Evolutionary conservation across 305 asterid species (phyloP).

Genomic region (Stenogyne calaminthoides): DNA sequence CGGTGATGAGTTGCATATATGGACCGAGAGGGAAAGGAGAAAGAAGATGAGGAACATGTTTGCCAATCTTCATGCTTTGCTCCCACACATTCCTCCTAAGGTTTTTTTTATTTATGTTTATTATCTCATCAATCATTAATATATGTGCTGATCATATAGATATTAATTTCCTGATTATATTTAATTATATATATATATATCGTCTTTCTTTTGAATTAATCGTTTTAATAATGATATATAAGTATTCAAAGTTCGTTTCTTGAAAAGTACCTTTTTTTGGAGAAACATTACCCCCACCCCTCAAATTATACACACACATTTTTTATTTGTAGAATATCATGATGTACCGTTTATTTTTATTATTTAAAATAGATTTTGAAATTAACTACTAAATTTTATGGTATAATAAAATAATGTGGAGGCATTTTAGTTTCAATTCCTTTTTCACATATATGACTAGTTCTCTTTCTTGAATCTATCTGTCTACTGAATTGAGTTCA

Average conservation of each 20-base stretch:
- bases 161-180: too few relatives aligned
- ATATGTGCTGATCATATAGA: too few relatives aligned
- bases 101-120: constrained; percentile 28
- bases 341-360: background rate
- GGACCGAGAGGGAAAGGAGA: constrained; percentile 73
- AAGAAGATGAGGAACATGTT: constrained; percentile 68
- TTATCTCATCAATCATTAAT: too few relatives aligned
- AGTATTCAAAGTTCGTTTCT: constrained; percentile 29
- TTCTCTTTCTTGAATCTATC: too few relatives aligned
- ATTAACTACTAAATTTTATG: background rate
- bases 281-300: background rate
- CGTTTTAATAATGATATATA: background rate
- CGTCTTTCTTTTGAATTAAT: background rate
- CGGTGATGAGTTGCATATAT: constrained; percentile 53
- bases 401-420: background rate
- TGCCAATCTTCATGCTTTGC: constrained; percentile 58
- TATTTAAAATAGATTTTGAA: background rate
- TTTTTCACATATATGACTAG: background rate
- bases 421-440: background rate
- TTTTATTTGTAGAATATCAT: background rate
- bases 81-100: constrained; percentile 65
- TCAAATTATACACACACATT: background rate
- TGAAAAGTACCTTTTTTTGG: constrained; percentile 23
- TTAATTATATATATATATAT: too few relatives aligned
- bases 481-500: constrained; percentile 22